Conservation (phyloP, 169 alveolate genomes). For the Ichthyophthirius multifiliis region DNA sequence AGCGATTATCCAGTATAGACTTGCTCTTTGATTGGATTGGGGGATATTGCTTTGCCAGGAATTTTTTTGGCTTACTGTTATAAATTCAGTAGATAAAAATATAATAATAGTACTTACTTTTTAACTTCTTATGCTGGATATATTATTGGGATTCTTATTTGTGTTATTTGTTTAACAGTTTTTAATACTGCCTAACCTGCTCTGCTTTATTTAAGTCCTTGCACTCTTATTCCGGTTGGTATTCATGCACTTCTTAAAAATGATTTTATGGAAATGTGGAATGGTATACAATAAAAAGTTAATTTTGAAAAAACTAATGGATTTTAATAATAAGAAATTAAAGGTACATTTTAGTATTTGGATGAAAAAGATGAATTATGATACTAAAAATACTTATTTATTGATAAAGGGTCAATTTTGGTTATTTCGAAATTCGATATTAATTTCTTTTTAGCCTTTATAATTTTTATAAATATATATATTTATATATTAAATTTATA, state of each 20-base stretch:
- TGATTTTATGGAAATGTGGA: not conserved
- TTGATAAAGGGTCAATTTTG: too few relatives aligned
- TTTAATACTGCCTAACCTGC: slow-evolving; percentile 71
- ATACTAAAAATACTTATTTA: too few relatives aligned
- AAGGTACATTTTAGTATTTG: too few relatives aligned
- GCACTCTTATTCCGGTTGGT: slow-evolving; percentile 26
- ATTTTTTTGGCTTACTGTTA: slow-evolving; percentile 42
- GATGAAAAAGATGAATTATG: too few relatives aligned
- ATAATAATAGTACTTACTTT: slow-evolving; percentile 21
- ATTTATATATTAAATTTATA: too few relatives aligned
- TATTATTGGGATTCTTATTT: slow-evolving; percentile 35
- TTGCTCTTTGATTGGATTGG: slow-evolving; percentile 73
- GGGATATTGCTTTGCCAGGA: slow-evolving; percentile 80
- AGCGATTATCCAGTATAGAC: slow-evolving; percentile 37
- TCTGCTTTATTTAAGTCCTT: slow-evolving; percentile 67
- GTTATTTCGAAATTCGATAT: too few relatives aligned
- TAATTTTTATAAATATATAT: too few relatives aligned
- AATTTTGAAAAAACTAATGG: too few relatives aligned
- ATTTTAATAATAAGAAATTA: too few relatives aligned
- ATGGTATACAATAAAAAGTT: too few relatives aligned
- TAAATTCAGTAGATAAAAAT: slow-evolving; percentile 41
- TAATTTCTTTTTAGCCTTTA: too few relatives aligned
- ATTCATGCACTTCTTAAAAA: not conserved
- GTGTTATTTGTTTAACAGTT: slow-evolving; percentile 47
- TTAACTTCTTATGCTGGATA: slow-evolving; percentile 46